phyloP scores from a whole-genome alignment of 768 basidiomycete genomes.

The Leccinum obscurum region DNA sequence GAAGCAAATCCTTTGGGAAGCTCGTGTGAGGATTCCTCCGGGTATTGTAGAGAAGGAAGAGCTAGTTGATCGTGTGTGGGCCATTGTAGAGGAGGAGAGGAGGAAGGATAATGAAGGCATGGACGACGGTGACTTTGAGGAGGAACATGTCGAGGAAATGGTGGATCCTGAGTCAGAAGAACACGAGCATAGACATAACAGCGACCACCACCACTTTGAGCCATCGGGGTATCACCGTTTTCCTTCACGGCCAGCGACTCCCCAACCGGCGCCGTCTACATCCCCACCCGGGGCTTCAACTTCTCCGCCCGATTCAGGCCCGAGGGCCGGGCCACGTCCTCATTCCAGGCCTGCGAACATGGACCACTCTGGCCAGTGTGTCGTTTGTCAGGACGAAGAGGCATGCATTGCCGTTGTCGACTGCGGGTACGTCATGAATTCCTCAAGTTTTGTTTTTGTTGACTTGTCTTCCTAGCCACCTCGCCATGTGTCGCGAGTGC shows the following conservation, averaged over 20 bases:
- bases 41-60: slow-evolving; percentile 82
- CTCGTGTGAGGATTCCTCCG: slow-evolving; percentile 61
- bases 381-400: slow-evolving; percentile 93
- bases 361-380: slow-evolving; percentile 79
- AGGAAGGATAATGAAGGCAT: slow-evolving; percentile 46
- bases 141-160: slow-evolving; percentile 17
- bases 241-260: slow-evolving; percentile 12
- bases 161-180: slow-evolving; percentile 20
- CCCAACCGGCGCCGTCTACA: slow-evolving; percentile 12
- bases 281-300: slow-evolving; percentile 26
- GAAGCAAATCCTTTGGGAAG: slow-evolving; percentile 77
- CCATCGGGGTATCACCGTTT: background rate
- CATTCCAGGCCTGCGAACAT: slow-evolving; percentile 22
- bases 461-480: slow-evolving; percentile 50
- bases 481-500: slow-evolving; percentile 76
- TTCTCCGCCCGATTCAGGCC: slow-evolving; percentile 30
- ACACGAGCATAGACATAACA: slow-evolving; percentile 7
- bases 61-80: slow-evolving; percentile 68
- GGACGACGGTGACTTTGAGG: slow-evolving; percentile 9
- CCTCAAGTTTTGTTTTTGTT: background rate
- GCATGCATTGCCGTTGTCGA: slow-evolving; percentile 93
- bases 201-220: slow-evolving; percentile 7
- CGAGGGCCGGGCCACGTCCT: slow-evolving; percentile 41
- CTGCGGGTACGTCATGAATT: slow-evolving; percentile 68
- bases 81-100: slow-evolving; percentile 65